Base-by-base conservation (phyloP, 495 filamentous ascomycete genomes). In the Xylaria palmicola region DNA sequence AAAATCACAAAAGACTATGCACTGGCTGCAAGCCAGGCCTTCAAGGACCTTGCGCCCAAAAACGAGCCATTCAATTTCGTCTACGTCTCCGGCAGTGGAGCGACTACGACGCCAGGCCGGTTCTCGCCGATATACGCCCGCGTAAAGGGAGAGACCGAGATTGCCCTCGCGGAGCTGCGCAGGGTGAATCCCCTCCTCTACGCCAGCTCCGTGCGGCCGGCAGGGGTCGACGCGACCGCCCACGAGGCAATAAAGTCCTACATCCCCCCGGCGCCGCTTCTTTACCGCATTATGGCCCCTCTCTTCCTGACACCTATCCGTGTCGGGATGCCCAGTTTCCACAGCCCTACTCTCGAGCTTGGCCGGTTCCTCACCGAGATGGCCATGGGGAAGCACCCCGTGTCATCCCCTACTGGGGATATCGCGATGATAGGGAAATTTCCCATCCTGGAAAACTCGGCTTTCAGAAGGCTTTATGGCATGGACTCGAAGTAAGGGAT, bases 1-100 rank as follows among this genome's bases (percentile, higher is more conserved):
- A 80, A 81, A 40, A 90, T 91, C 60, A 91, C 88, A 0, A 76
- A 85, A 54, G 79, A 81, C 66, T 90, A 85, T 61, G 70, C 88
- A 8, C 70, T 90, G 20, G 80, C 79, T 1, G 85, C 86, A 19
- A 86, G 86, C 2, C 71, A 81, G 44, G 85, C 86, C 13, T 87
- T 90, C 68, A 65, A 79, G n/a, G 71, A 69, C 5, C 75, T 88
- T 40, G 72, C 75, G 0, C 24, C 62, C 2, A 62, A 66, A 15
- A 60, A 66, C 15, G 68, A 80, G 40, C 76, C 84, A 15, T 85
- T 92, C 74, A 84, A 81, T 40, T 91, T 91, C 65, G 76, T 91
- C 65, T 86, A 86, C 67, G 82, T 92, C 45, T 90, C 88, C 0
- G 88, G 88, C 26, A 78, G 79, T 57, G 81, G 83, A 30, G 73